phyloP scores from a whole-genome alignment of 345 rosid genomes.

The Raphanus sativus region DNA sequence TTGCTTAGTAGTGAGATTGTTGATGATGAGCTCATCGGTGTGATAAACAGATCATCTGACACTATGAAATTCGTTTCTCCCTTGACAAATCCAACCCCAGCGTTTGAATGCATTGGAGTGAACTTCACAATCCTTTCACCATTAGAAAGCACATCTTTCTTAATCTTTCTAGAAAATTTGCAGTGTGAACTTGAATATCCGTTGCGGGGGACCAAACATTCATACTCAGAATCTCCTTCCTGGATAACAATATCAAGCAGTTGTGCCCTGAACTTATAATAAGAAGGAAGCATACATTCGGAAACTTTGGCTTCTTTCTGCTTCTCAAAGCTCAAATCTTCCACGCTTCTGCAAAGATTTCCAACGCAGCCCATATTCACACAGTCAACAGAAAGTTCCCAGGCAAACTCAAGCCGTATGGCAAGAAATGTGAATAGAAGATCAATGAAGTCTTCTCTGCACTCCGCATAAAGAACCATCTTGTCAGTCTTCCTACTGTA shows the following conservation, averaged over 20 bases:
- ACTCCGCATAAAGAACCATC: conserved; percentile 18
- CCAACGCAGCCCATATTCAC: conserved; percentile 1
- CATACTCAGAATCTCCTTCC: not conserved
- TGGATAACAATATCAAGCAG: not conserved
- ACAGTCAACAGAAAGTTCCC: not conserved
- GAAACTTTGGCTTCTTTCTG: not conserved
- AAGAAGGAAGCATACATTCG: conserved; percentile 10
- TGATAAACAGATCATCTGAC: conserved; percentile 17
- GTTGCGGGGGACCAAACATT: not conserved
- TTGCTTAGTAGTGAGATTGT: conserved; percentile 17
- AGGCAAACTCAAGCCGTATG: conserved; percentile 24
- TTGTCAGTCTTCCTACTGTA: not conserved
- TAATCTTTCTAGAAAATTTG: not conserved
- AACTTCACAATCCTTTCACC: not conserved
- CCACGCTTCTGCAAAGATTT: conserved; percentile 7
- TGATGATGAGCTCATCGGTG: conserved; percentile 28
- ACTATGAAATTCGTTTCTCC: conserved; percentile 16
- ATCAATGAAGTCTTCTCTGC: conserved; percentile 30
- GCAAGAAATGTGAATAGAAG: conserved; percentile 28
- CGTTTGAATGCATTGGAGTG: not conserved
- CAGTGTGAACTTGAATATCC: not conserved
- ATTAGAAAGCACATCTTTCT: rapidly evolving
- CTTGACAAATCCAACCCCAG: conserved; percentile 8
- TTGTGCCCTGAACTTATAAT: not conserved
- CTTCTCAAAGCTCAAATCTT: conserved; percentile 8